Base-by-base conservation (phyloP, 1,284 basidiomycete species). In the Meira miltonrushii region DNA sequence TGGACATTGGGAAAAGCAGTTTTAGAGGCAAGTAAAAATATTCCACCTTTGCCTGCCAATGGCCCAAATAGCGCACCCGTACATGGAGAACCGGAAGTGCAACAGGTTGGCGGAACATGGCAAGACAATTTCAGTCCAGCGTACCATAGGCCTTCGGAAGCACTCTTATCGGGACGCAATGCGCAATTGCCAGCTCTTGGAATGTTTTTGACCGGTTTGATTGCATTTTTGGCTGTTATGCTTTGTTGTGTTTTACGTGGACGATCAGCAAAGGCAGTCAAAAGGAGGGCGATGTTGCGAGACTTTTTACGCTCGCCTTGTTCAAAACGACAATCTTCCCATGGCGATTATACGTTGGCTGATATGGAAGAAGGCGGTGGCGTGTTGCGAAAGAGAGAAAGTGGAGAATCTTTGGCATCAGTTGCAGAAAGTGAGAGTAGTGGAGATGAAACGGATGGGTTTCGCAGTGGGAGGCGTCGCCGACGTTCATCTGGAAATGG, bases 1-100 rank as follows among this genome's bases (percentile, higher is more conserved):
- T 98, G 94, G 94, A 97, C 94, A 2, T 82, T 98, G 33, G 94
- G 95, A 48, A 97, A 97, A 79, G 96, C 97, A 86, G 92, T 98
- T 0, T 83, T 97, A 39, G 94, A 97, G 80, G 94, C 94, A 10
- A 91, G 88, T 79, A 89, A 59, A 21, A 71, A 72, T 40, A 67
- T 76, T 43, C 64, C 68, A 0, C 63, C 63, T 8, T 61, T 64
- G n/a, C 67, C 65, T 39, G 33, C 19, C n/a, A 23, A n/a, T 33
- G 58, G 48, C 13, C n/a, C 39, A 21, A 28, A 25, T 11, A 39
- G 39, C 12, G 38, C 19, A 33, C 49, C 43, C 7, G 17, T 50
- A n/a, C 21, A 28, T 47, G 54, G 46, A 4, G 28, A n/a, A 13
- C 23, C 28, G 28, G 39, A 17, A n/a, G 39, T 33, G n/a, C 21